Evolutionary conservation across 345 rosid species (phyloP).

Genomic region (Triadica sebifera): DNA sequence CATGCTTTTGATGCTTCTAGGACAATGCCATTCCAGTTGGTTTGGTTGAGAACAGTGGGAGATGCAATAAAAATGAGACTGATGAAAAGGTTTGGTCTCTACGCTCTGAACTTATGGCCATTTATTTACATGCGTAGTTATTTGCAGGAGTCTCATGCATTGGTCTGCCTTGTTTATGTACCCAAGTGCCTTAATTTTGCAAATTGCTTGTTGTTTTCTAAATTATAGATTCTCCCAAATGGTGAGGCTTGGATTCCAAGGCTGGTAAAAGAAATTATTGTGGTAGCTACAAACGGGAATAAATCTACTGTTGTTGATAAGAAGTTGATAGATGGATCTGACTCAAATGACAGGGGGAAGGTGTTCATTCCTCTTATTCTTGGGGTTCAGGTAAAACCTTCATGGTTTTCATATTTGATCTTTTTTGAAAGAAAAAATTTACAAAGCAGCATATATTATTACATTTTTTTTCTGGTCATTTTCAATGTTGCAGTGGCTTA

Average conservation of each 20-base stretch:
- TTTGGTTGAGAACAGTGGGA: constrained; percentile 79
- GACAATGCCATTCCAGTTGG: constrained; percentile 47
- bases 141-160: neutral
- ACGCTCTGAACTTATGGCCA: constrained; percentile 6
- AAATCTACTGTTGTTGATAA: constrained; percentile 56
- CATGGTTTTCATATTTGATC: neutral
- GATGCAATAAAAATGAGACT: constrained; percentile 74
- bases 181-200: constrained; percentile 12
- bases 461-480: neutral
- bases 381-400: constrained; percentile 54
- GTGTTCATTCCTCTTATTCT: constrained; percentile 55
- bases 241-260: constrained; percentile 70
- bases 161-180: neutral
- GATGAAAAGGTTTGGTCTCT: constrained; percentile 62
- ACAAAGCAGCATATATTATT: neutral
- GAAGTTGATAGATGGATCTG: constrained; percentile 73
- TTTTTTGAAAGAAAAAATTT: neutral
- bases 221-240: constrained; percentile 57
- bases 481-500: constrained; percentile 48
- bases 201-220: neutral
- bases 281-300: constrained; percentile 56
- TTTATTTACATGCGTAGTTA: neutral
- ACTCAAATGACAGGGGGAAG: constrained; percentile 65
- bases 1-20: constrained; percentile 37
- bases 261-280: constrained; percentile 59